Evolutionary conservation across 768 basidiomycete species (phyloP).

Genomic region (Collybiopsis confluens): DNA sequence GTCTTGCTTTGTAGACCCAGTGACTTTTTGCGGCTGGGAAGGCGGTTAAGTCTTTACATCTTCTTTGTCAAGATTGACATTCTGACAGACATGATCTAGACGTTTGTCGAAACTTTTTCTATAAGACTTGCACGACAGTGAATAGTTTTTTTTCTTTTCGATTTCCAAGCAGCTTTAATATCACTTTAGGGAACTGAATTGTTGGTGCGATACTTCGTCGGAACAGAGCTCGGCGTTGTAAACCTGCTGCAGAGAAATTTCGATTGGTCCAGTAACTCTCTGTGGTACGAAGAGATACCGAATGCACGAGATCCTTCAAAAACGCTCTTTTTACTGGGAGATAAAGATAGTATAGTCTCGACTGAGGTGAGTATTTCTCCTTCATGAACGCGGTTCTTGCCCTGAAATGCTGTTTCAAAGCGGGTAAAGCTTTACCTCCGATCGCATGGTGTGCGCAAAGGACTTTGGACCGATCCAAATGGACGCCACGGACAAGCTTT

Average conservation of each 20-base stretch:
- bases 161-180: neutral
- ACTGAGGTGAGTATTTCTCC: conserved; percentile 46
- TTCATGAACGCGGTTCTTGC: neutral
- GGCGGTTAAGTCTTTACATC: conserved; percentile 53
- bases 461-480: conserved; percentile 58
- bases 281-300: conserved; percentile 90
- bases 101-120: conserved; percentile 89
- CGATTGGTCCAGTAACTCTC: conserved; percentile 81
- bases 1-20: conserved; percentile 89
- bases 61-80: neutral
- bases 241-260: conserved; percentile 82
- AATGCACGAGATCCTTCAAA: conserved; percentile 64
- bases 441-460: conserved; percentile 69
- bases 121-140: conserved; percentile 63
- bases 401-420: conserved; percentile 25
- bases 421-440: conserved; percentile 71
- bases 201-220: conserved; percentile 84
- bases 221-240: conserved; percentile 82
- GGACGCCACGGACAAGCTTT: conserved; percentile 65
- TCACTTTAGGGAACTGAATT: conserved; percentile 68
- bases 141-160: conserved; percentile 18
- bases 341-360: conserved; percentile 75
- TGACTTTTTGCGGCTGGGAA: conserved; percentile 91
- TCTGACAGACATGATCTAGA: conserved; percentile 37
- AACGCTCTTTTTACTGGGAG: conserved; percentile 77